phyloP scores from a whole-genome alignment of 148 eudicot species.

The Amaranthus hypochondriacus region DNA sequence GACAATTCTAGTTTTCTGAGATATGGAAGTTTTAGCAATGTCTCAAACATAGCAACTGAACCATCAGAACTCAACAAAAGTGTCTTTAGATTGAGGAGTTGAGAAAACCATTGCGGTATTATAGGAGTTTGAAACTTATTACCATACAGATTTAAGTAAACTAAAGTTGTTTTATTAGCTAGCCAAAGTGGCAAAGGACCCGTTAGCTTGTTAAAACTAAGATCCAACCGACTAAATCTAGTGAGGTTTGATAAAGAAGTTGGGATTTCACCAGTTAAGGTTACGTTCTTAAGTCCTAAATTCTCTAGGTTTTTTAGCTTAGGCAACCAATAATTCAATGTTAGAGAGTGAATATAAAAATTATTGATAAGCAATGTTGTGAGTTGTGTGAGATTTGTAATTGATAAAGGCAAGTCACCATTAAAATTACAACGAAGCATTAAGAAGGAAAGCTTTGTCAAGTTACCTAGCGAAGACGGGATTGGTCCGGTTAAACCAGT shows the following conservation, averaged over 20 bases:
- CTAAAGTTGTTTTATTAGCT: slow-evolving; percentile 14
- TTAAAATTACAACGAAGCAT: slow-evolving; percentile 1
- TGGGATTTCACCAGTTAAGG: not conserved
- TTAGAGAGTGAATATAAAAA: not conserved
- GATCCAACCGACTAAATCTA: not conserved
- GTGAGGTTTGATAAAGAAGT: slow-evolving; percentile 15
- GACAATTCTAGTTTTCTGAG: not conserved
- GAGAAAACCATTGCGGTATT: slow-evolving; percentile 11
- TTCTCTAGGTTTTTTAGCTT: not conserved
- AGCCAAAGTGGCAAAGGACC: slow-evolving; percentile 24
- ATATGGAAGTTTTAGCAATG: not conserved
- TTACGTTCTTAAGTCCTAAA: not conserved
- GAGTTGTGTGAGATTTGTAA: slow-evolving; percentile 17
- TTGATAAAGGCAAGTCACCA: not conserved
- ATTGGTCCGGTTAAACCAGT: slow-evolving; percentile 18
- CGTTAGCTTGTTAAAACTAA: slow-evolving; percentile 14
- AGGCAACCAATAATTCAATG: slow-evolving; percentile 3
- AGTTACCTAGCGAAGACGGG: slow-evolving; percentile 18
- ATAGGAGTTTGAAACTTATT: slow-evolving; percentile 26
- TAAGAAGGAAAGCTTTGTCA: slow-evolving; percentile 15
- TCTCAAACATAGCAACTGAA: slow-evolving; percentile 4
- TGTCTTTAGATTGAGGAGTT: not conserved
- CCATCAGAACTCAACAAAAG: not conserved
- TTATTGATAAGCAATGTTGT: slow-evolving; percentile 1
- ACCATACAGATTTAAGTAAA: not conserved